phyloP scores from a whole-genome alignment of 2,329 filamentous ascomycete genomes.

The Botrytis byssoidea region DNA sequence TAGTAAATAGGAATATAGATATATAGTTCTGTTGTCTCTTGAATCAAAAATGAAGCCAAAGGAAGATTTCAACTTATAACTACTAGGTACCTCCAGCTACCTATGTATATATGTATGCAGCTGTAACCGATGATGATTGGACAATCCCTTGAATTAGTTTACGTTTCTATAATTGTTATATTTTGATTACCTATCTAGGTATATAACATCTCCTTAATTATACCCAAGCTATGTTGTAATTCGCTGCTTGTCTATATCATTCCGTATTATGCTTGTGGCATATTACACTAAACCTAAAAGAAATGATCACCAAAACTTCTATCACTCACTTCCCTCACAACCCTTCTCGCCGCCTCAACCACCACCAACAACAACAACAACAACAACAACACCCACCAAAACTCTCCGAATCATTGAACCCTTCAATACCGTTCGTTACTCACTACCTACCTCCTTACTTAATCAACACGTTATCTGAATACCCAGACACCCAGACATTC shows the following conservation, averaged over 20 bases:
- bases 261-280: background rate
- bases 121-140: background rate
- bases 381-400: background rate
- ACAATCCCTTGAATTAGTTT: fast-evolving
- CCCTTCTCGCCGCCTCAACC: background rate
- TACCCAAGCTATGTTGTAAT: background rate
- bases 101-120: no score
- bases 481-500: background rate
- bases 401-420: background rate
- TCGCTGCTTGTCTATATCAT: background rate
- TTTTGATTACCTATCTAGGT: background rate
- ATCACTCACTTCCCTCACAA: background rate
- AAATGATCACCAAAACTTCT: background rate
- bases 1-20: no score
- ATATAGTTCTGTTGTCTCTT: background rate
- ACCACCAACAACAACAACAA: background rate
- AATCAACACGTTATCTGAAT: background rate
- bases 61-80: background rate
- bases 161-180: background rate
- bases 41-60: background rate
- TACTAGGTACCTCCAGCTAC: no score
- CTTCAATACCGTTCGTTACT: background rate
- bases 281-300: background rate
- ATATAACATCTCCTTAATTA: background rate
- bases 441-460: background rate